Base-by-base conservation (phyloP, 768 basidiomycete species). In the Gymnopilus dilepis region DNA sequence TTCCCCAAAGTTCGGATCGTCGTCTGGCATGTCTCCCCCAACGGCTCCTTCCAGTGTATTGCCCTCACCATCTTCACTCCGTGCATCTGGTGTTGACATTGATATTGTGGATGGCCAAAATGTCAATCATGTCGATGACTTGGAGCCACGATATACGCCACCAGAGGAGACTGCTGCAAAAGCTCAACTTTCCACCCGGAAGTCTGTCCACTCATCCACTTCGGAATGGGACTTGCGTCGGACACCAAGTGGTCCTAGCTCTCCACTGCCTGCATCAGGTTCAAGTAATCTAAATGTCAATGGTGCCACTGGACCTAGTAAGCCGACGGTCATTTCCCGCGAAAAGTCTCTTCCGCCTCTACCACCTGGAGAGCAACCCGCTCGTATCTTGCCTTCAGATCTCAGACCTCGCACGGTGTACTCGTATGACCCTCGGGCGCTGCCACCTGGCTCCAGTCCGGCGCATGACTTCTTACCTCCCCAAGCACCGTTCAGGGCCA, bases 321-420 rank as follows among this genome's bases (percentile, higher is more conserved):
- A 59, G 59, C 56, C 70, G 34, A 48, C 50, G 38, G 38, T 71
- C 65, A 50, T 34, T 63, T 83, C 57, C 75, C 78, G 89, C 51
- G 91, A 94, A 62, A 94, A 94, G 68, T 89, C 86, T 5, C 74
- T 94, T 3, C 92, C 92, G 4, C 92, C 92, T 9, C 81, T 94
- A 41, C 92, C 92, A 1, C 89, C 89, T 2, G 82, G 79, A 15
- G 81, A 81, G 68, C 70, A 77, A 28, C 77, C 76, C 51, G 74
- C 77, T 26, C 67, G 67, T 13, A 80, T 78, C 34, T 69, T 75
- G 13, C 76, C 76, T n/a, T 73, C 76, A 1, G 87, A 88, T 41
- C 63, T 69, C 6, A 82, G 89, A 33, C 88, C 90, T 6, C 86
- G 84, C 58, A 92, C 90, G 2, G 76, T 90, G 57, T 89, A 86